Percentiles rank a stretch among this genome's conserved stretches.
Conservation (phyloP, 2,329 filamentous ascomycete genomes). For the Aspergillus persii region DNA sequence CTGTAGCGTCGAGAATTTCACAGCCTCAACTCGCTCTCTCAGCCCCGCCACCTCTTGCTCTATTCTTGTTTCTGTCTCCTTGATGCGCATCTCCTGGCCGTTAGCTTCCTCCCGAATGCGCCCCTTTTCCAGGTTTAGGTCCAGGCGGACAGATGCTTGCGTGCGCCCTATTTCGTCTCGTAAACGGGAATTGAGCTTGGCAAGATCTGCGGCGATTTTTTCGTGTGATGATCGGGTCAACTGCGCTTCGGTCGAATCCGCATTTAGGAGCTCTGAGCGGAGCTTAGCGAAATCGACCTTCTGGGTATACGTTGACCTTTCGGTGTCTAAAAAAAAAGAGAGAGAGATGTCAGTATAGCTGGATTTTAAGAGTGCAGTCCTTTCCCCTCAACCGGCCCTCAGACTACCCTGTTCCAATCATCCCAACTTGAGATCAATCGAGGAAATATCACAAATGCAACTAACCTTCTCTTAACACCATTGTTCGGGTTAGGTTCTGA, state of each 20-base stretch:
- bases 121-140: constrained; percentile 95
- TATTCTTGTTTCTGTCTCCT: constrained; percentile 97
- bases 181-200: constrained; percentile 84
- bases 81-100: constrained; percentile 94
- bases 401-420: too few species aligned
- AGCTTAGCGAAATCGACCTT: constrained; percentile 99
- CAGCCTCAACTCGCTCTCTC: constrained; percentile 87
- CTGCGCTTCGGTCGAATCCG: constrained; percentile 86
- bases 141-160: constrained; percentile 85
- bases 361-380: background rate
- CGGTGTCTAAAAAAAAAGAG: constrained; percentile 39
- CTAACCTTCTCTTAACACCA: constrained; percentile 94
- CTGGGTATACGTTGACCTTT: constrained; percentile 63
- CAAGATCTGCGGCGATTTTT: constrained; percentile 87
- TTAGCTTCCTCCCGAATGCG: constrained; percentile 95
- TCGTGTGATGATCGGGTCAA: constrained; percentile 89
- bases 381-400: too few species aligned
- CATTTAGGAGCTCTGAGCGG: constrained; percentile 85
- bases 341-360: background rate
- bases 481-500: constrained; percentile 93
- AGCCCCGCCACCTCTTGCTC: constrained; percentile 94
- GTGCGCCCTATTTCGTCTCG: constrained; percentile 93
- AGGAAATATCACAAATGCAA: background rate
- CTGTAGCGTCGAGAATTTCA: constrained; percentile 97
- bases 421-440: background rate